Evolutionary conservation across 306 rosid genomes (phyloP).

Genomic region (Vigna nakashimae): DNA sequence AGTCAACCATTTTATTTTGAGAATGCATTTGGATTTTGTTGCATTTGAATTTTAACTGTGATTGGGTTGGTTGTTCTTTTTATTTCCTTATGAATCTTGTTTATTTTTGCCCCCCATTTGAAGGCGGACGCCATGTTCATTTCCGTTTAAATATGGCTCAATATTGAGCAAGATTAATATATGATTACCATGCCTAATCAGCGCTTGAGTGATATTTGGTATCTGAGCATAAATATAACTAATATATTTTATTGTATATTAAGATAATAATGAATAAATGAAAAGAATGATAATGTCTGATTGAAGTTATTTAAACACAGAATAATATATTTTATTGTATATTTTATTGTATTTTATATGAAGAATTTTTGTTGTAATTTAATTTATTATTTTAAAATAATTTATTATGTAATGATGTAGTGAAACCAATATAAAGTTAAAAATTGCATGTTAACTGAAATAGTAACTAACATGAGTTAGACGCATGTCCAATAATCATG

Average conservation of each 20-base stretch:
- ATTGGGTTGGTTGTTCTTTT: neutral
- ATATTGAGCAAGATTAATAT: neutral
- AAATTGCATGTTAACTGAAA: no score
- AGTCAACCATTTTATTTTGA: conserved; percentile 13
- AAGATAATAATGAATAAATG: neutral
- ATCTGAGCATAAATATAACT: no score
- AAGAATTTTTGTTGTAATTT: no score
- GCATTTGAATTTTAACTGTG: neutral
- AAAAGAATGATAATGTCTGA: neutral
- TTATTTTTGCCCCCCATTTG: neutral
- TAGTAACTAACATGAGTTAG: no score
- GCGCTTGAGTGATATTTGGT: neutral
- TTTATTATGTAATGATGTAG: no score
- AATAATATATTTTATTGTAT: no score
- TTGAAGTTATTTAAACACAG: neutral
- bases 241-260: neutral
- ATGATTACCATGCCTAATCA: neutral
- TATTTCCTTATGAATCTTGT: neutral
- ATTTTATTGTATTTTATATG: no score
- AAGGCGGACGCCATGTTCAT: neutral
- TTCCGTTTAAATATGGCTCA: neutral
- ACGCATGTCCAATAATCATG: no score
- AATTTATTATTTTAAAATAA: no score
- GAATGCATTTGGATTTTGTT: conserved; percentile 32
- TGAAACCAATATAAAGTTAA: no score